Evolutionary conservation across 306 rosid genomes (phyloP).

Genomic region (Inga oerstediana): DNA sequence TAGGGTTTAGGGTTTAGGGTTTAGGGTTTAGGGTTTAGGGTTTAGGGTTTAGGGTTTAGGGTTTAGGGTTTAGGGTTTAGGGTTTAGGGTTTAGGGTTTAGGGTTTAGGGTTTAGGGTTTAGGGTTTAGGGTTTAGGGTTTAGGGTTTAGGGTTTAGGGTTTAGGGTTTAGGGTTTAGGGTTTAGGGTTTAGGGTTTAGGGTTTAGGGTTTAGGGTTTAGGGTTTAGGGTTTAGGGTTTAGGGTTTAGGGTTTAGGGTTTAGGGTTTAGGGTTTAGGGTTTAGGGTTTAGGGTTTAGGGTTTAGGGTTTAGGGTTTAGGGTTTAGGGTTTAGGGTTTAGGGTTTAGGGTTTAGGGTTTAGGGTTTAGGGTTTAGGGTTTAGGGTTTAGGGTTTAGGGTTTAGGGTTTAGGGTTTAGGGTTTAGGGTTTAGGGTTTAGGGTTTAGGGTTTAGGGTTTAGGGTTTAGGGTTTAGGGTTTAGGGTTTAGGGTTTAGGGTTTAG

Average conservation of each 20-base stretch:
- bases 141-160: not conserved
- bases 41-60: slow-evolving; percentile 30
- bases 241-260: not conserved
- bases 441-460: not conserved
- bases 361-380: slow-evolving; percentile 3
- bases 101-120: not conserved
- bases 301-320: slow-evolving; percentile 7
- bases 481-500: no score
- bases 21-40: no score
- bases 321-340: not conserved
- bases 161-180: not conserved
- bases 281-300: not conserved
- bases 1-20: no score
- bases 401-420: not conserved
- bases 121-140: slow-evolving; percentile 5
- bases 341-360: not conserved
- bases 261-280: not conserved
- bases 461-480: no score
- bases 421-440: not conserved
- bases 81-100: no score
- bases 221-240: not conserved
- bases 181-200: not conserved
- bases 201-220: slow-evolving; percentile 6
- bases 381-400: slow-evolving; percentile 6
- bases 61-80: slow-evolving; percentile 1